A percentile compares a stretch with the other conserved stretches of the same genome.
phyloP scores from a whole-genome alignment of 2,329 filamentous ascomycete species.

The Pseudogymnoascus sp. region DNA sequence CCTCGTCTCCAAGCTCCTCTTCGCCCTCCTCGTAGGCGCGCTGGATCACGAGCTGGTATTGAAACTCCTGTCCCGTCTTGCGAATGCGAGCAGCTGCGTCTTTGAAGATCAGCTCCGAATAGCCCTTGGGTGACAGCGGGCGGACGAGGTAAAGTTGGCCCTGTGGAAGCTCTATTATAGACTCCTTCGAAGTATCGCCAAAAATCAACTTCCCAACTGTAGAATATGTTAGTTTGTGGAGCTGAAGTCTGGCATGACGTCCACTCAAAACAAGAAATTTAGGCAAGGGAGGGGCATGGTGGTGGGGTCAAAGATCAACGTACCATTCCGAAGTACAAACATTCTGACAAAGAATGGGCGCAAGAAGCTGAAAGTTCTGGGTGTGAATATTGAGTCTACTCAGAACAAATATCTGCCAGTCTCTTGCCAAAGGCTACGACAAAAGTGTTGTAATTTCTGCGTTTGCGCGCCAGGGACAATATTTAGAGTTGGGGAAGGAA shows the following conservation, averaged over 20 bases:
- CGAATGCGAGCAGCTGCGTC: conserved; percentile 89
- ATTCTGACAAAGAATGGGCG: conserved; percentile 28
- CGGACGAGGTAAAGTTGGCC: conserved; percentile 96
- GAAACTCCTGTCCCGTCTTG: conserved; percentile 85
- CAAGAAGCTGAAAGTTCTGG: not conserved
- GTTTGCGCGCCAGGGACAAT: conserved; percentile 2
- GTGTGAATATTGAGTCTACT: conserved; percentile 2
- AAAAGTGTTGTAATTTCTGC: not conserved
- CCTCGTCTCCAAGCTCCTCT: conserved; percentile 80
- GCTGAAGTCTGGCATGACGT: conserved; percentile 15
- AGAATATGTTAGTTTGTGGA: conserved; percentile 11
- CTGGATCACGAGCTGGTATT: conserved; percentile 95
- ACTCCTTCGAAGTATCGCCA: conserved; percentile 69
- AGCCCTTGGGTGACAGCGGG: conserved; percentile 89
- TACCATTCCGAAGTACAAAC: conserved; percentile 50
- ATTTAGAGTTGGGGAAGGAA: conserved; percentile 5
- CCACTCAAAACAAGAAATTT: conserved; percentile 17
- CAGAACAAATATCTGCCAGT: conserved; percentile 10
- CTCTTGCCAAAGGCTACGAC: conserved; percentile 3
- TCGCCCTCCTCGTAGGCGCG: conserved; percentile 96
- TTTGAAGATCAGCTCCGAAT: conserved; percentile 97
- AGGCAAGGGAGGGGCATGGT: conserved; percentile 16
- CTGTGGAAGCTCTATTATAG: conserved; percentile 86
- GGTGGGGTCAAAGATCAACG: conserved; percentile 25
- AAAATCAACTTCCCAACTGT: conserved; percentile 89